Evolutionary conservation across 1,139 yeast species (phyloP).

Genomic region (Nakaseomyces uthaithaninus): DNA sequence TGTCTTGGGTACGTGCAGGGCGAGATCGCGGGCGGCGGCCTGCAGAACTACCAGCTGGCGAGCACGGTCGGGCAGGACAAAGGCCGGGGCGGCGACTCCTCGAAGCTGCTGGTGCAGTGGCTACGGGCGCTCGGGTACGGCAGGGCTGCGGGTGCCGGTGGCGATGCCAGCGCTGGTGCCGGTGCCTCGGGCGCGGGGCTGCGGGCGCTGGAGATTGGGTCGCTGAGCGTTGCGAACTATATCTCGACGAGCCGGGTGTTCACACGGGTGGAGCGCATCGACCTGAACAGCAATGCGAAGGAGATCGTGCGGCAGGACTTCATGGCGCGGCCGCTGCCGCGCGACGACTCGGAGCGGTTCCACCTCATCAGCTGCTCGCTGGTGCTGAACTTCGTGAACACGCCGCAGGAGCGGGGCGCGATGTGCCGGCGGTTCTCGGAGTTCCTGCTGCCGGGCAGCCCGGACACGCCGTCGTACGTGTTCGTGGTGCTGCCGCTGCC

Average conservation of each 20-base stretch:
- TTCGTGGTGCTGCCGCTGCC: conserved; percentile 86
- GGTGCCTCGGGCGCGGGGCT: neutral
- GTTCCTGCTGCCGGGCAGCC: conserved; percentile 37
- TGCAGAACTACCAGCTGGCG: conserved; percentile 74
- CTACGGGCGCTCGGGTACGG: conserved; percentile 33
- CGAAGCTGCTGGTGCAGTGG: conserved; percentile 69
- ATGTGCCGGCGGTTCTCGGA: conserved; percentile 58
- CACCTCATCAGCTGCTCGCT: conserved; percentile 72
- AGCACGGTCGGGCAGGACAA: conserved; percentile 74
- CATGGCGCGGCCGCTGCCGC: conserved; percentile 65
- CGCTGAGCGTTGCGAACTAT: conserved; percentile 57
- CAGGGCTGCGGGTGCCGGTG: too few relatives aligned
- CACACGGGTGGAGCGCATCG: conserved; percentile 51
- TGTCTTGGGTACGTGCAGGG: conserved; percentile 49
- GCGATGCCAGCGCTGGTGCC: too few relatives aligned
- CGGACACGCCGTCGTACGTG: conserved; percentile 30
- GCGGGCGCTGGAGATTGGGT: conserved; percentile 73
- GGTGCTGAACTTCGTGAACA: conserved; percentile 82
- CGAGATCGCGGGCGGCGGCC: conserved; percentile 60
- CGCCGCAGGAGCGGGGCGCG: conserved; percentile 59
- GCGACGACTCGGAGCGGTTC: conserved; percentile 39
- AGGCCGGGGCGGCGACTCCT: conserved; percentile 84
- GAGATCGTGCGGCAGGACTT: conserved; percentile 70
- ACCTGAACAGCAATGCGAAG: conserved; percentile 66
- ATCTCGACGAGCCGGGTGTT: conserved; percentile 55